Evolutionary conservation across 176 grass and related monocot species (phyloP).

Genomic region (Chloris gayana): DNA sequence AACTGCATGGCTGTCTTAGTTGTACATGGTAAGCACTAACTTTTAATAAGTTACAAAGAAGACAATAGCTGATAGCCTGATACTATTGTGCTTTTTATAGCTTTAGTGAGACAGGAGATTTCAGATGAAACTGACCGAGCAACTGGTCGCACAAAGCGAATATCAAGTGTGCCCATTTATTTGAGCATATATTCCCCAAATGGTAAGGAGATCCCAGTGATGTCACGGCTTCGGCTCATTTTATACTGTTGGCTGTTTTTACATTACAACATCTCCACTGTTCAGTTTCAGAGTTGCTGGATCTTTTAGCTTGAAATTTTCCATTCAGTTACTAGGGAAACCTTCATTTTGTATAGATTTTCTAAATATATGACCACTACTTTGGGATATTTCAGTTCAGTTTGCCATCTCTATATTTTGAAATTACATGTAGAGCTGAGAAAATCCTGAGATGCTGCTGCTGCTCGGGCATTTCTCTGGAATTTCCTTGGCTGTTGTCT

Average conservation of each 20-base stretch:
- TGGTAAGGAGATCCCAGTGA: conserved; percentile 52
- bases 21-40: background rate
- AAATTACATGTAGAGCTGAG: background rate
- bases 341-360: background rate
- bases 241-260: background rate
- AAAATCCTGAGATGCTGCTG: background rate
- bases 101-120: conserved; percentile 87
- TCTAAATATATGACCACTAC: background rate
- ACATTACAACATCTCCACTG: background rate
- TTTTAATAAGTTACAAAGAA: background rate
- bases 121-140: conserved; percentile 91
- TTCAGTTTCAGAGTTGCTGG: background rate
- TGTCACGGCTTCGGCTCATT: background rate
- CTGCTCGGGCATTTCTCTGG: background rate
- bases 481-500: background rate
- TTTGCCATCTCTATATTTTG: background rate
- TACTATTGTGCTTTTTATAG: conserved; percentile 36
- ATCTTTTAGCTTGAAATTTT: conserved; percentile 11
- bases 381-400: background rate
- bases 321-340: background rate
- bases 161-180: conserved; percentile 87
- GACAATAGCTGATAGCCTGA: background rate
- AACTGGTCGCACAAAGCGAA: conserved; percentile 82
- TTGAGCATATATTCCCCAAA: conserved; percentile 80
- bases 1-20: background rate